Base-by-base conservation (phyloP, 2,329 filamentous ascomycete genomes). In the Fusarium falciforme region DNA sequence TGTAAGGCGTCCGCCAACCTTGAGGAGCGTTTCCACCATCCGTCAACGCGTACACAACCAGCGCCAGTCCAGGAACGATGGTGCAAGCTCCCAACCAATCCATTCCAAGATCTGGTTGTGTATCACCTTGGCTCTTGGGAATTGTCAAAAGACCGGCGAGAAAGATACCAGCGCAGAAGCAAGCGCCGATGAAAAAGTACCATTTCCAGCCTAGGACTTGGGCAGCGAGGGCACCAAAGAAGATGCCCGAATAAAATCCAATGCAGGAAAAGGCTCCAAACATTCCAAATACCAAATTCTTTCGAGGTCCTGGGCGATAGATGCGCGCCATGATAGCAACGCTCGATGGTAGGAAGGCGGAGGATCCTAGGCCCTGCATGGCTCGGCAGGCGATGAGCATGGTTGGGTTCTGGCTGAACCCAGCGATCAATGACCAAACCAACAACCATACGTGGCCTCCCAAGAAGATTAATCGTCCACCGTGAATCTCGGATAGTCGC, bases 31-130 rank as follows among this genome's bases (percentile, higher is more conserved):
- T 90, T 0, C 91, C 89, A 9, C 91, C 91, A 57, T 94, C 91
- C 0, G 93, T 95, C 61, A 96, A 88, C 0, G 93, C 92, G 76
- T 92, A 96, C 0, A 94, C 91, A 72, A 94, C 85, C 29, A 96
- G 85, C 2, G 93, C 86, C 14, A 95, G 81, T 0, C 92, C 93
- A 0, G 87, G 86, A 0, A 93, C 86, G 17, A 92, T 91, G 16
- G 91, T 88, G 3, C 81, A 78, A 2, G 88, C 83, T 0, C 93
- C 93, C 66, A 86, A 83, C 88, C 91, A 94, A 79, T 95, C 93
- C 92, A 95, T 94, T 35, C 73, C 73, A 9, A 82, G 64, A 2
- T 52, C 58, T 2, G 74, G 64, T 17, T 79, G 74, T 2, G 76
- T 57, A 12, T 81, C 38, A 61, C 77, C 69, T 61, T 80, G 76